Evolutionary conservation across 2,329 filamentous ascomycete genomes (phyloP).

Genomic region (Penicillium sp.): DNA sequence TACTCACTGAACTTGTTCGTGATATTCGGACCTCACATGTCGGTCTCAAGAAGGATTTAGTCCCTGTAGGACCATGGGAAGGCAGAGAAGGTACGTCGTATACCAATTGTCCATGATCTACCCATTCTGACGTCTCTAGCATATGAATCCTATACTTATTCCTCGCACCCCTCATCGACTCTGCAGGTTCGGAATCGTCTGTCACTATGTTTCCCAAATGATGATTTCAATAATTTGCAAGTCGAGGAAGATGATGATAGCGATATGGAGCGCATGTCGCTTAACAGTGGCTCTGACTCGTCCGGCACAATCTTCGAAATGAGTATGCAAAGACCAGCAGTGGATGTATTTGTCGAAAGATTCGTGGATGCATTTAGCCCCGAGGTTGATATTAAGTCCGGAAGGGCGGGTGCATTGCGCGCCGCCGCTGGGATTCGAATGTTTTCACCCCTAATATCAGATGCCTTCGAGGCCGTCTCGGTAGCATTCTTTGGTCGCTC

Average conservation of each 20-base stretch:
- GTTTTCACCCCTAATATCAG: constrained; percentile 40
- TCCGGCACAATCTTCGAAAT: constrained; percentile 25
- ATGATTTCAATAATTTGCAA: constrained; percentile 17
- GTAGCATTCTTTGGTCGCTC: constrained; percentile 42
- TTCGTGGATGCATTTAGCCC: constrained; percentile 44
- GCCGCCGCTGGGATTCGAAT: constrained; percentile 41
- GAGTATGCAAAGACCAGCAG: constrained; percentile 24
- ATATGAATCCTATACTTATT: constrained; percentile 16
- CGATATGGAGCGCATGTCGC: constrained; percentile 19
- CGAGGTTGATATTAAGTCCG: constrained; percentile 35
- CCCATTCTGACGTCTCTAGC: constrained; percentile 9
- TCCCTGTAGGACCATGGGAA: constrained; percentile 25
- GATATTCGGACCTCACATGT: constrained; percentile 29
- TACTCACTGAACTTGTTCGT: constrained; percentile 34
- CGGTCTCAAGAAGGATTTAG: constrained; percentile 17
- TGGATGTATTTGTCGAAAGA: constrained; percentile 40
- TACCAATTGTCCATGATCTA: neutral
- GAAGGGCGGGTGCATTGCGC: constrained; percentile 38
- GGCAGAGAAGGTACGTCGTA: constrained; percentile 25
- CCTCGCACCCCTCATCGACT: constrained; percentile 3
- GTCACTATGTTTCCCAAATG: neutral
- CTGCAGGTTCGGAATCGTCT: constrained; percentile 12
- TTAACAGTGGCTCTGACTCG: constrained; percentile 27
- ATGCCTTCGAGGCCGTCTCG: constrained; percentile 40
- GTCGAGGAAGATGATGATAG: constrained; percentile 14